These are phyloP conservation scores for Xylaria sp. DNA, from an alignment of 2,329 filamentous ascomycete genomes.

Conservation along the genomic window DNA sequence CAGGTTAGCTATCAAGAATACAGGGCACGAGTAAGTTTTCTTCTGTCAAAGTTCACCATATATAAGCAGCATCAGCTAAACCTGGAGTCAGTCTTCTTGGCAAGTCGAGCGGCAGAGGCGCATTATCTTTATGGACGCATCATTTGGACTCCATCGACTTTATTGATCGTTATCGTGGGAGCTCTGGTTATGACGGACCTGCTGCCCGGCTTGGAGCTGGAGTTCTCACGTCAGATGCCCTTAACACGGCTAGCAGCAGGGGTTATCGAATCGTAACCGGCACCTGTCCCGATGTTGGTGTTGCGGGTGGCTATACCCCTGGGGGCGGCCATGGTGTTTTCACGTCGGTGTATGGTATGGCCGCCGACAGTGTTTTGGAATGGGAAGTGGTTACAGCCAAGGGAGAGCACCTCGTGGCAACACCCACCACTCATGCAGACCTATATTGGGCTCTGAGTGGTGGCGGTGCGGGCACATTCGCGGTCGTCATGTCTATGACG, in stretches of 20 bases:
- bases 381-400: conserved; percentile 60
- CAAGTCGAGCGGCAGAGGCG: conserved; percentile 62
- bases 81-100: conserved; percentile 51
- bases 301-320: conserved; percentile 57
- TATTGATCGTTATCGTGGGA: background rate
- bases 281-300: conserved; percentile 60
- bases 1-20: conserved; percentile 60
- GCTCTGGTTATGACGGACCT: conserved; percentile 54
- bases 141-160: conserved; percentile 55
- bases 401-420: conserved; percentile 56
- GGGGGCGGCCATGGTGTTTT: conserved; percentile 66
- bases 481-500: conserved; percentile 55
- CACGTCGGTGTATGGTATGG: conserved; percentile 59
- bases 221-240: conserved; percentile 56
- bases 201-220: conserved; percentile 62
- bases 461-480: conserved; percentile 57
- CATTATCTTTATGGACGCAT: conserved; percentile 60
- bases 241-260: conserved; percentile 50
- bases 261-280: conserved; percentile 60
- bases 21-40: conserved; percentile 56
- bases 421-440: conserved; percentile 54
- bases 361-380: conserved; percentile 61
- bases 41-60: background rate
- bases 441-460: conserved; percentile 63
- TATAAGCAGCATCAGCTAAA: background rate